Base-by-base conservation (phyloP, 306 rosid species). In the Vigna unguiculata region DNA sequence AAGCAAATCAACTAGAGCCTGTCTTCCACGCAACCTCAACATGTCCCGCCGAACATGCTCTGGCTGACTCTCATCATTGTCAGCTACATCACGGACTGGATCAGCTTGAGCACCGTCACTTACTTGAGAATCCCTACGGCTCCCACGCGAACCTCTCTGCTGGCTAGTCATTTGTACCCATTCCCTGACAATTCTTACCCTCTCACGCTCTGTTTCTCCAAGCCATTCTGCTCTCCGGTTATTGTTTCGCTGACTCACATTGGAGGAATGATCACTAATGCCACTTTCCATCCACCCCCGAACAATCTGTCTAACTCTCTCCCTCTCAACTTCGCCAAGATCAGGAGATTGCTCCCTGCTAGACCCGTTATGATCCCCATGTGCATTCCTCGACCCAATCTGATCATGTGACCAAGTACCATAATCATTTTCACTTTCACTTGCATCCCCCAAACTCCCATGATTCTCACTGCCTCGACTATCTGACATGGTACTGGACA, bases 211-310 rank as follows among this genome's bases (percentile, higher is more conserved):
- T n/a, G 98, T 91, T 89, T 96, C 99, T 63, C 99, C 99, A 76
- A 96, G 99, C 99, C 99, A 96, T 72, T 96, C 99, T 59, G 93
- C 91, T 75, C 99, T 83, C 60, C 74, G 93, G 75, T 82, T 88
- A 78, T 80, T 87, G 85, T 75, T 89, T 85, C 96, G 88, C 77
- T 85, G 96, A 78, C 84, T 83, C 72, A 90, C 90, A 82, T 85
- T 89, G 41, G 97, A 82, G 40, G 98, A 81, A 85, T 60, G 97
- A 75, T 96, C 97, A 81, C 87, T 84, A 52, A 96, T 87, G 54
- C 98, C 99, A 83, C 94, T 93, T 78, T 93, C 99, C 99, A 96
- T 96, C 99, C 98, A 96, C 83, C 99, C 99, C 71, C 97, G 85
- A 79, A 90, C 99, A 73, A 96, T 91, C 72, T 91, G 99, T 77